Percentiles rank a stretch among this genome's conserved stretches.
phyloP scores from a whole-genome alignment of 2,329 filamentous ascomycete genomes.

The Metarhizium anisopliae region DNA sequence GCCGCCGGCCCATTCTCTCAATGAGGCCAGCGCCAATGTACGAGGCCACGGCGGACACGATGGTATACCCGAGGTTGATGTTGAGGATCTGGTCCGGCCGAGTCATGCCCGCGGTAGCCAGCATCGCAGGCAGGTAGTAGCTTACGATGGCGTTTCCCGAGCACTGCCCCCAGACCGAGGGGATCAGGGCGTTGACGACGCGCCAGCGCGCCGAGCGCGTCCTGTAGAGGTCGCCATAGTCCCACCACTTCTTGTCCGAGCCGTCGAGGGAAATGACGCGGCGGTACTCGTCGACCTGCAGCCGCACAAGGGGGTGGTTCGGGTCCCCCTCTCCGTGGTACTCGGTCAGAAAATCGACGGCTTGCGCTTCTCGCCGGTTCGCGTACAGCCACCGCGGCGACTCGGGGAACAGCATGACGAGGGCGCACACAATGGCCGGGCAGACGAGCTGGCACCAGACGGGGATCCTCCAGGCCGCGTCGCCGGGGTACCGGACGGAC shows the following conservation, averaged over 20 bases:
- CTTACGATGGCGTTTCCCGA: conserved; percentile 20
- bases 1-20: no score
- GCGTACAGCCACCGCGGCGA: no score
- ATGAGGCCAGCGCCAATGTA: no score
- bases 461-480: no score
- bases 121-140: conserved; percentile 33
- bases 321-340: no score
- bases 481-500: no score
- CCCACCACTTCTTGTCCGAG: conserved; percentile 31
- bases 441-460: no score
- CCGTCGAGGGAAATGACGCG: conserved; percentile 21
- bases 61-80: conserved; percentile 15
- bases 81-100: conserved; percentile 20
- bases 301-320: conserved; percentile 20
- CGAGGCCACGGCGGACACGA: no score
- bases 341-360: no score
- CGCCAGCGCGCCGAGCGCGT: conserved; percentile 12
- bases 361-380: no score
- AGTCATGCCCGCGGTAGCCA: conserved; percentile 29
- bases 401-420: no score
- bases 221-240: conserved; percentile 30
- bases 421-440: no score
- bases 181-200: conserved; percentile 23
- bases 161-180: conserved; percentile 29
- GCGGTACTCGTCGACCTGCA: conserved; percentile 28